A percentile compares a stretch with the other conserved stretches of the same genome.
Evolutionary conservation across 163 green algal genomes (phyloP).

Genomic region (Scenedesmus sp.): DNA sequence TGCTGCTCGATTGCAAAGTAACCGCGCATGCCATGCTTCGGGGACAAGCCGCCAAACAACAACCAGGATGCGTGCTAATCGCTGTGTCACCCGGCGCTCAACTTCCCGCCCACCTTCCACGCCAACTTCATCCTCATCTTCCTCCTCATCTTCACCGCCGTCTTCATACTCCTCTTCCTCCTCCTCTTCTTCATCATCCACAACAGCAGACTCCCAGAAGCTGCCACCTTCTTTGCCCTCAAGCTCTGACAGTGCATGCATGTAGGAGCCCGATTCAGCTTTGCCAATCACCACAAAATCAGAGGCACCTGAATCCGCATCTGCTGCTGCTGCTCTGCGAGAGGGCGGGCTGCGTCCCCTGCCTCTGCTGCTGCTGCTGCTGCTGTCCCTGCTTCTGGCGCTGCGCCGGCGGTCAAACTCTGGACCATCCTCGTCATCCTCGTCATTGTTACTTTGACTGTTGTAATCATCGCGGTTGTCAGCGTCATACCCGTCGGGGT

Average conservation of each 20-base stretch:
- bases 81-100: background rate
- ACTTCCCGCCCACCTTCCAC: background rate
- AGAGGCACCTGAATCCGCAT: background rate
- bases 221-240: conserved; percentile 21
- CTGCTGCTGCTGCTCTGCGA: background rate
- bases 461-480: background rate
- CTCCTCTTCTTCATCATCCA: conserved; percentile 18
- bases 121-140: conserved; percentile 15
- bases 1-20: no score
- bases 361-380: background rate
- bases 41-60: background rate
- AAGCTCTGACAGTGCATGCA: background rate
- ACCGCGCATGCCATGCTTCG: no score
- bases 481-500: background rate
- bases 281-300: conserved; percentile 40
- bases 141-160: conserved; percentile 24
- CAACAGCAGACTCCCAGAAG: conserved; percentile 39
- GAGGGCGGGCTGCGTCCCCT: background rate
- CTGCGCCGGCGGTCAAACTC: background rate
- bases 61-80: background rate
- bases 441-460: background rate
- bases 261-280: conserved; percentile 16
- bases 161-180: conserved; percentile 35
- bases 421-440: background rate
- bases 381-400: background rate